These are phyloP conservation scores for Evernia prunastri DNA, from an alignment of 495 filamentous ascomycete species.

Conservation along the genomic window DNA sequence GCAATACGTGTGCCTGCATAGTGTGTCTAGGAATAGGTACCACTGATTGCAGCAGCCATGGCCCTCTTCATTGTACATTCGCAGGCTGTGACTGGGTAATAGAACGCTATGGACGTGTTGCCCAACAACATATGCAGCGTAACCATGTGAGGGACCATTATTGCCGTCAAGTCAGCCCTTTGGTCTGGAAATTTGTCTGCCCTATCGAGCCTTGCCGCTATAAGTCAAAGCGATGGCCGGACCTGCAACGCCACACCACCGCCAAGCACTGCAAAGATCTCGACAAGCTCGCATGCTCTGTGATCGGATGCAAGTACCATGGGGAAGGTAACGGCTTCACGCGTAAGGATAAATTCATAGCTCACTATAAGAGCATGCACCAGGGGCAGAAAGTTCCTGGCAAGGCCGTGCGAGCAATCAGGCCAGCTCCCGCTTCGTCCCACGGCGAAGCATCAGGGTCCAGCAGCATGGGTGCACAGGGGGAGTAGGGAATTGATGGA, in stretches of 20 bases:
- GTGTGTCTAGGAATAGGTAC: neutral
- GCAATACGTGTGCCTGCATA: neutral
- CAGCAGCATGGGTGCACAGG: neutral
- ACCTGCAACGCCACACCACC: conserved; percentile 14
- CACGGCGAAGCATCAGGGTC: neutral
- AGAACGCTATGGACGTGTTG: too few species aligned
- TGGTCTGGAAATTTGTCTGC: neutral
- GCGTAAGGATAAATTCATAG: conserved; percentile 15
- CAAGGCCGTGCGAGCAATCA: neutral
- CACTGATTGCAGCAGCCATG: neutral
- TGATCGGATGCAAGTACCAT: conserved; percentile 5
- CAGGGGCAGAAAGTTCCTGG: neutral
- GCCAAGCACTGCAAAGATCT: conserved; percentile 6
- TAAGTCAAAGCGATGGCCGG: conserved; percentile 2
- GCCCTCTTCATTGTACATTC: neutral
- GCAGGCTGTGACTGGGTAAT: neutral
- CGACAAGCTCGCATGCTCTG: neutral
- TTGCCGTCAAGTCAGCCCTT: neutral
- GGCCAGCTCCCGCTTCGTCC: neutral
- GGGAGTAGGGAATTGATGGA: neutral
- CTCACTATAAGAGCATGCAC: conserved; percentile 1
- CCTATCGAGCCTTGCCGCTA: neutral
- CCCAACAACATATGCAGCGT: too few species aligned
- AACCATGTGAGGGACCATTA: neutral
- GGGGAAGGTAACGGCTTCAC: conserved; percentile 18